Percentiles rank a stretch among this genome's conserved stretches.
These are phyloP conservation scores for Bretziella fagacearum DNA, from an alignment of 2,329 filamentous ascomycete genomes.

Conservation along the genomic window DNA sequence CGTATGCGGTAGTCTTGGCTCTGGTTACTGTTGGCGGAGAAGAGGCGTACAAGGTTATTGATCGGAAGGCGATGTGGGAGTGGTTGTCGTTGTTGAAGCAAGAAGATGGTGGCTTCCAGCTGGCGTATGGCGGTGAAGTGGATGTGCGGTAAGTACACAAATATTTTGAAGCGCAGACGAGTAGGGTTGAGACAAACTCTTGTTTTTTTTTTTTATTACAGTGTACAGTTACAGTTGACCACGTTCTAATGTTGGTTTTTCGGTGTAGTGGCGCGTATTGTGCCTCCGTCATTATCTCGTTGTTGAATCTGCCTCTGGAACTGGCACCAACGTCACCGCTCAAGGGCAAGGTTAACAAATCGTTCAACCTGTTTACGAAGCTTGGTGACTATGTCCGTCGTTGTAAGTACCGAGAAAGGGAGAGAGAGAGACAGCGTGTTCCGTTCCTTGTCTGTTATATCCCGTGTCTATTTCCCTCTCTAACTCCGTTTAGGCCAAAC, in stretches of 20 bases:
- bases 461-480: too few relatives aligned
- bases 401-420: conserved; percentile 59
- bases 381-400: conserved; percentile 64
- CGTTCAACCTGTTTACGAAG: conserved; percentile 12
- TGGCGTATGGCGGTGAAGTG: conserved; percentile 74
- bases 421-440: background rate
- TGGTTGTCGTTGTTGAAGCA: conserved; percentile 83
- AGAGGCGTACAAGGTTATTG: conserved; percentile 56
- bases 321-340: conserved; percentile 26
- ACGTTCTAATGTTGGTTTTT: background rate
- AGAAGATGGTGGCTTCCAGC: conserved; percentile 71
- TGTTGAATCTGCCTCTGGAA: conserved; percentile 68
- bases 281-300: conserved; percentile 64
- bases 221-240: background rate
- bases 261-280: conserved; percentile 60
- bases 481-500: conserved; percentile 55
- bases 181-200: conserved; percentile 4
- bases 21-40: conserved; percentile 63
- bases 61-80: conserved; percentile 75
- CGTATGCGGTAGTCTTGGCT: conserved; percentile 68
- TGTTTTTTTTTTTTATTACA: background rate
- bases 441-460: too few relatives aligned
- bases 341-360: conserved; percentile 7
- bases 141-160: conserved; percentile 68
- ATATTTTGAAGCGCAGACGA: background rate